phyloP scores from a whole-genome alignment of 345 rosid genomes.

The Murraya paniculata region DNA sequence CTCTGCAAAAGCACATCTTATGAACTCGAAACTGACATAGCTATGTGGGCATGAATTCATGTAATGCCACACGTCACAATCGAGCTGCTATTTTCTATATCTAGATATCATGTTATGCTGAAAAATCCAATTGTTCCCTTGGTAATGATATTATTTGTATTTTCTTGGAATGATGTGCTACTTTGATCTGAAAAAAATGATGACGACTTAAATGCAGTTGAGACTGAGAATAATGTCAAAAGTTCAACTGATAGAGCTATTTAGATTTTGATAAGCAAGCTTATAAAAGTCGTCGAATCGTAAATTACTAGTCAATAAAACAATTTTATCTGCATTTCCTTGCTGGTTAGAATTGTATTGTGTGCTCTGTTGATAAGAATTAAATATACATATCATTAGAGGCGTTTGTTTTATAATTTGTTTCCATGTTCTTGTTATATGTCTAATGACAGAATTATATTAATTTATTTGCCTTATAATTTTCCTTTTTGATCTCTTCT shows the following conservation, averaged over 20 bases:
- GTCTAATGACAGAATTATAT: neutral
- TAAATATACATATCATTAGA: neutral
- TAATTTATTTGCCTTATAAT: neutral
- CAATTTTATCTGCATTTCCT: neutral
- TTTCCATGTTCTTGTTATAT: neutral
- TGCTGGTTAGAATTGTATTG: neutral
- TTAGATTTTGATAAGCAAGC: neutral
- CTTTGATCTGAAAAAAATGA: constrained; percentile 1
- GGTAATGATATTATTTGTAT: neutral
- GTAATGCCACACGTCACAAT: neutral
- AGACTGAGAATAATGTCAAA: neutral
- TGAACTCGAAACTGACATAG: neutral
- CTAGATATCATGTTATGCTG: neutral
- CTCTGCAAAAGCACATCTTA: neutral
- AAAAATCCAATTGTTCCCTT: neutral
- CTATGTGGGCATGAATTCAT: neutral
- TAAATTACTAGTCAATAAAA: neutral
- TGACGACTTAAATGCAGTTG: neutral
- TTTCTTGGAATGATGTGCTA: neutral
- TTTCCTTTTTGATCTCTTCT: neutral
- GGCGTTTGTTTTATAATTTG: neutral
- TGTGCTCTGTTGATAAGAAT: neutral
- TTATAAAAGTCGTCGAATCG: neutral
- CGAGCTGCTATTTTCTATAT: neutral
- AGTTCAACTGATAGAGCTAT: neutral